phyloP scores from a whole-genome alignment of 2,329 filamentous ascomycete genomes.

The Sporothrix euskadiensis region DNA sequence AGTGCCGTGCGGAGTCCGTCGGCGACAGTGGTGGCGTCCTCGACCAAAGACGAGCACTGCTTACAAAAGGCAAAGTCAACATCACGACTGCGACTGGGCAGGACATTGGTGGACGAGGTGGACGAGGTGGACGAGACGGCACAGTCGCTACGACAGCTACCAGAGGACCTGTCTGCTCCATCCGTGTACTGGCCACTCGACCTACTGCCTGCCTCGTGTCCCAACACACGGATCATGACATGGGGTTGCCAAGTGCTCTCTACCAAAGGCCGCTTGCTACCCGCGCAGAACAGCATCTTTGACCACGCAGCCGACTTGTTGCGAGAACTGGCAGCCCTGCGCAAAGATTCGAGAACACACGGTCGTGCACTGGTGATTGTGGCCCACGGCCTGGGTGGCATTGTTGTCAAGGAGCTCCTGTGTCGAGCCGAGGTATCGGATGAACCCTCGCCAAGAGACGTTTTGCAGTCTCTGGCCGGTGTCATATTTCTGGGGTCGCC shows the following conservation, averaged over 20 bases:
- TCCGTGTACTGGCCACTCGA: conserved; percentile 39
- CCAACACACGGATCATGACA: conserved; percentile 37
- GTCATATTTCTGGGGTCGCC: conserved; percentile 39
- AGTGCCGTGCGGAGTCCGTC: background rate
- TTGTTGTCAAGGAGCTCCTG: conserved; percentile 41
- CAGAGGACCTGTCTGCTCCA: background rate
- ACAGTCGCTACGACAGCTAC: conserved; percentile 1
- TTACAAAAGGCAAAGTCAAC: conserved; percentile 32
- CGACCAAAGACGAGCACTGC: background rate
- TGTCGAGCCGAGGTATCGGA: conserved; percentile 37
- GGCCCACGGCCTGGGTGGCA: conserved; percentile 38
- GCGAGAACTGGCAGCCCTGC: conserved; percentile 34
- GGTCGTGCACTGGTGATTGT: conserved; percentile 37
- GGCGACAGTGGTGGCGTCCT: background rate
- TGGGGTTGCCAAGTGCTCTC: conserved; percentile 40
- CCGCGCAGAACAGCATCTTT: conserved; percentile 38
- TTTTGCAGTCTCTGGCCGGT: conserved; percentile 36
- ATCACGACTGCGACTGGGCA: conserved; percentile 32
- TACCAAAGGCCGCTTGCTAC: conserved; percentile 35
- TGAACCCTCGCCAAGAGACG: conserved; percentile 33
- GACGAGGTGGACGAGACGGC: conserved; percentile 10
- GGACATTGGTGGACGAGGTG: conserved; percentile 14
- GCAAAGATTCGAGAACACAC: conserved; percentile 28
- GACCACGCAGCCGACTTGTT: conserved; percentile 38
- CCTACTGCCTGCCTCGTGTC: conserved; percentile 39